Evolutionary conservation across 225 moss, liverwort and hornwort species (phyloP).

Genomic region (Rhytidiadelphus loreus): DNA sequence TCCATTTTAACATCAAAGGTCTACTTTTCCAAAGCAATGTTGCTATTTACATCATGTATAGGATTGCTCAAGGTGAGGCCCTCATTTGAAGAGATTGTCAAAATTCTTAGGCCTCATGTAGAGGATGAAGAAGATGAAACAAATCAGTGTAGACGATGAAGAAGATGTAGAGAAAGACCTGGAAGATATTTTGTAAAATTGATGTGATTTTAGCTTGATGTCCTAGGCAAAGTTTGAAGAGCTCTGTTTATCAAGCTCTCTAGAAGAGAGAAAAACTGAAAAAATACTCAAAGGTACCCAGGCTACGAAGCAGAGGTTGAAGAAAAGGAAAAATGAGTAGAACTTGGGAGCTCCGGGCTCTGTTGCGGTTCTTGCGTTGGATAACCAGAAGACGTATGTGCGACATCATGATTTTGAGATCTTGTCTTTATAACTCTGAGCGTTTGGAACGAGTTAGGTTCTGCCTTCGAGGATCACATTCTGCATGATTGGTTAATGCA

Average conservation of each 20-base stretch:
- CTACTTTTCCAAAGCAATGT: background rate
- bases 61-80: background rate
- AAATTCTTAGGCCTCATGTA: no score
- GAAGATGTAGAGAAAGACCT: background rate
- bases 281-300: background rate
- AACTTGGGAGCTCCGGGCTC: background rate
- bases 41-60: background rate
- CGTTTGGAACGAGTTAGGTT: background rate
- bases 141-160: background rate
- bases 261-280: background rate
- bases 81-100: background rate
- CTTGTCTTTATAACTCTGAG: background rate
- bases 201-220: background rate
- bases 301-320: background rate
- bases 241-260: background rate
- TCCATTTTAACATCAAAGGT: background rate
- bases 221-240: background rate
- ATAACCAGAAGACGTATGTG: background rate
- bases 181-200: no score
- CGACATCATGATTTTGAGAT: background rate
- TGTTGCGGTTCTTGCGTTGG: background rate
- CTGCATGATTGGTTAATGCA: background rate
- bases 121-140: background rate
- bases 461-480: background rate
- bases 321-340: background rate